Evolutionary conservation across 768 basidiomycete genomes (phyloP).

Genomic region (Dentipellis sp.): DNA sequence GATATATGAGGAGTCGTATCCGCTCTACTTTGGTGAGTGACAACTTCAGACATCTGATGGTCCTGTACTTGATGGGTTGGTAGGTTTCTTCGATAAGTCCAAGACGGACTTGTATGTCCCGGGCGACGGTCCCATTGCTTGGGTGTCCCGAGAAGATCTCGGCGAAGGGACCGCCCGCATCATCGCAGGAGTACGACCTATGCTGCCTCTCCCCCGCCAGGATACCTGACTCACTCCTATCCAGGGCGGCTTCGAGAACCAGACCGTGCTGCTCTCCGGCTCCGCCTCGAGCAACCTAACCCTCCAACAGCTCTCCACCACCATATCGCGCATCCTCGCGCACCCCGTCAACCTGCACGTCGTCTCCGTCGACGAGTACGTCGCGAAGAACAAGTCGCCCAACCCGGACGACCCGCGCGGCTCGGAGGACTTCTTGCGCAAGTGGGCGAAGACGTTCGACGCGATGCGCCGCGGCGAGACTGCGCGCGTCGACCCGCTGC

Average conservation of each 20-base stretch:
- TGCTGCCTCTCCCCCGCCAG: neutral
- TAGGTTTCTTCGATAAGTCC: conserved; percentile 17
- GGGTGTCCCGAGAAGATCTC: conserved; percentile 25
- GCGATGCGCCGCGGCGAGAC: conserved; percentile 22
- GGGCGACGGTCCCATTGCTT: conserved; percentile 27
- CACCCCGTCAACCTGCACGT: neutral
- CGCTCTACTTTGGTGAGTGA: conserved; percentile 20
- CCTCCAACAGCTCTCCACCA: neutral
- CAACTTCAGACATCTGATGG: no score
- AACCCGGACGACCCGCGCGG: conserved; percentile 13
- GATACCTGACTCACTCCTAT: neutral
- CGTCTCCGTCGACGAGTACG: neutral
- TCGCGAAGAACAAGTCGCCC: conserved; percentile 15
- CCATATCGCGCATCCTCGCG: neutral
- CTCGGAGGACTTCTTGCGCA: conserved; percentile 18
- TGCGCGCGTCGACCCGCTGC: conserved; percentile 18
- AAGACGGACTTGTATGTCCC: conserved; percentile 19
- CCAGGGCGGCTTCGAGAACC: conserved; percentile 19
- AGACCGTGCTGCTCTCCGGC: conserved; percentile 21
- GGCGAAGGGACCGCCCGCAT: conserved; percentile 27
- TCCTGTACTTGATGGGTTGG: no score
- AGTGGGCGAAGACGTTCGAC: conserved; percentile 23
- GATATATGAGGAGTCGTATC: conserved; percentile 25
- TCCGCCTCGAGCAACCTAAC: conserved; percentile 12
- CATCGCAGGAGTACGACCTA: conserved; percentile 18